Evolutionary conservation across 164 flowering plant genomes (phyloP), one percentile per base, ranked within the genome.

Genomic region (Tetrastigma voinierianum): DNA sequence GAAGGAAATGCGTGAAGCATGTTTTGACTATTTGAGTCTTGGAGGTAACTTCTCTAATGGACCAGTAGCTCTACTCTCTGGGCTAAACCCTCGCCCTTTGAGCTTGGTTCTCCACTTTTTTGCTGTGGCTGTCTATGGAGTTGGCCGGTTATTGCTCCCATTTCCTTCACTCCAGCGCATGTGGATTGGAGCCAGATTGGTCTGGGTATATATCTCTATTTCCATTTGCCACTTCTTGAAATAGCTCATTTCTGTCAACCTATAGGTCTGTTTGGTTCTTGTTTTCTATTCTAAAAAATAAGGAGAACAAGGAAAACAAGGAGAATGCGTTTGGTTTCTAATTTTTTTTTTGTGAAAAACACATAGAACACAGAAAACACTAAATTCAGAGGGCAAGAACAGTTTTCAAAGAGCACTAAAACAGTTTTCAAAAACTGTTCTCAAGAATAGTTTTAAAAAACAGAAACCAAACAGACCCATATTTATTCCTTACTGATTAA

Each of bases 21-120:
- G 83, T 45, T 82, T 82, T 47, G 81, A 82, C 52, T 82, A 82
- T 48, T 45, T 82, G 59, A 76, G 85, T 70, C 80, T 82, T 46
- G 85, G 85, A 44, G 83, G 81, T 18, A 66, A 64, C n/a, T 75
- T 63, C 60, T 51, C 74, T 51, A 40, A 16, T 16, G 81, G 85
- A 13, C 78, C 75, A 14, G 25, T 79, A 0, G 59, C 76, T 19
- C 58, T 82, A 1, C 75, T 77, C 32, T 77, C 81, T 1, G 83
- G 85, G 8, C 58, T 80, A 45, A 77, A 80, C 61, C 78, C 81
- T 17, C 65, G 64, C 3, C 81, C 81, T 10, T 21, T 64, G 23
- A 66, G 71, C 70, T 63, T 82, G 63, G 60, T 77, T 60, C 67
- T 68, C 25, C 80, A 75, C 64, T 77, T 77, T 72, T 75, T 77